Evolutionary conservation across 495 filamentous ascomycete genomes (phyloP).

Genomic region (Alectoria sarmentosa): DNA sequence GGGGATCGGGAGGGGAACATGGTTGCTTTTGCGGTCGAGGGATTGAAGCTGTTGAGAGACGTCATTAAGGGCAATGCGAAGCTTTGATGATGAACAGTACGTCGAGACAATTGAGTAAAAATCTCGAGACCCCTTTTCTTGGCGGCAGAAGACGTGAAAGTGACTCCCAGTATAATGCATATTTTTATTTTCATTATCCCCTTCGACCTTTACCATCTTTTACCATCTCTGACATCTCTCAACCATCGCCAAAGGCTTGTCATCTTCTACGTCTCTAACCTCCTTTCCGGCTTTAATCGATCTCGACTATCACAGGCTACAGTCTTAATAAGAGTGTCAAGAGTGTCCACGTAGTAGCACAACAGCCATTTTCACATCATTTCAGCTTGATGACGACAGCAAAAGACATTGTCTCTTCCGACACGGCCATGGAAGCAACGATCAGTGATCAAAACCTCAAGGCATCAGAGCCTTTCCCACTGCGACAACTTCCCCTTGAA

Average conservation of each 20-base stretch:
- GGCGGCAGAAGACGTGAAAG: too few relatives aligned
- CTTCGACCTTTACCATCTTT: not conserved
- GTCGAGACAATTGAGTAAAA: too few relatives aligned
- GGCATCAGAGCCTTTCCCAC: not conserved
- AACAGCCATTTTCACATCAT: not conserved
- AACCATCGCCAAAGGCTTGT: not conserved
- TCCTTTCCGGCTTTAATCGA: not conserved
- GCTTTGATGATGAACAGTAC: slow-evolving; percentile 24
- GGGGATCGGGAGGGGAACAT: slow-evolving; percentile 51
- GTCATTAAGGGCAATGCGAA: slow-evolving; percentile 46
- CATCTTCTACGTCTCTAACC: not conserved
- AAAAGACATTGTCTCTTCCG: not conserved
- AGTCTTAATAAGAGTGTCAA: not conserved
- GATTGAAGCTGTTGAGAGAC: slow-evolving; percentile 48
- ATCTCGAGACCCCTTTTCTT: too few relatives aligned
- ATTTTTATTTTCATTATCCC: not conserved
- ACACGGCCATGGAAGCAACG: slow-evolving; percentile 1
- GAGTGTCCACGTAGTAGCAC: not conserved
- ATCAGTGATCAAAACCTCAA: not conserved
- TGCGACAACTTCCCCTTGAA: slow-evolving; percentile 3
- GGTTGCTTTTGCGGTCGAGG: slow-evolving; percentile 53
- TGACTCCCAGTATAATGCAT: too few relatives aligned
- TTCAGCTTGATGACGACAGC: not conserved
- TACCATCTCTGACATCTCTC: not conserved
- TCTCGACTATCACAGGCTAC: not conserved